A percentile compares a stretch with the other conserved stretches of the same genome.
Evolutionary conservation across 2,329 filamentous ascomycete species (phyloP).

Genomic region (Xylaria arbuscula): DNA sequence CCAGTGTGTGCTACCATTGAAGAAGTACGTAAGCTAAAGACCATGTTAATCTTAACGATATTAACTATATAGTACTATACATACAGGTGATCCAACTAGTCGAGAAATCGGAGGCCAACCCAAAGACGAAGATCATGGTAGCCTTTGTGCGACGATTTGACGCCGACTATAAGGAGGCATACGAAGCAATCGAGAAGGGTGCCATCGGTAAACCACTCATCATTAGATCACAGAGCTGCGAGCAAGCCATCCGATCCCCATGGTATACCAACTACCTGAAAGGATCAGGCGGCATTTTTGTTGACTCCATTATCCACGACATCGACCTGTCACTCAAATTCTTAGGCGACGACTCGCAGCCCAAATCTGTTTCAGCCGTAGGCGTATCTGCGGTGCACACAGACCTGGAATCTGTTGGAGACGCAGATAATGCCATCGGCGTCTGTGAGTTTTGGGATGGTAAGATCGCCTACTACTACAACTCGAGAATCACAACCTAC

Average conservation of each 20-base stretch:
- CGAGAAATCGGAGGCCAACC: conserved; percentile 6
- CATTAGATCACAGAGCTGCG: conserved; percentile 14
- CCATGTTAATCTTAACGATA: background rate
- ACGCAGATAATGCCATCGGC: conserved; percentile 11
- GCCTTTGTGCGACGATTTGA: conserved; percentile 17
- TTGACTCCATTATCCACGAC: conserved; percentile 17
- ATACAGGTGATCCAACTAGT: conserved; percentile 13
- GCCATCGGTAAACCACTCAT: conserved; percentile 13
- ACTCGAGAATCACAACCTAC: conserved; percentile 16
- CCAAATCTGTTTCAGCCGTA: conserved; percentile 16
- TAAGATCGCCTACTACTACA: conserved; percentile 20
- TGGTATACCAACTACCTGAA: conserved; percentile 22
- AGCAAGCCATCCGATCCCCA: conserved; percentile 11
- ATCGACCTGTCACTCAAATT: conserved; percentile 20
- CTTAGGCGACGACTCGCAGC: conserved; percentile 13
- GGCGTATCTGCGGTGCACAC: conserved; percentile 16
- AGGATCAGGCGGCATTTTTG: conserved; percentile 18
- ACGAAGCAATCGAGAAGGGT: conserved; percentile 9
- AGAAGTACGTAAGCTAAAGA: conserved; percentile 16
- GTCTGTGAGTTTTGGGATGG: conserved; percentile 12
- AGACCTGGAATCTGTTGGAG: background rate
- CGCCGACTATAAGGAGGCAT: conserved; percentile 11
- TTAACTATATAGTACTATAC: conserved; percentile 10
- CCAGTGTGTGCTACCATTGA: conserved; percentile 14
- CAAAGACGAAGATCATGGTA: conserved; percentile 19